These are phyloP conservation scores for Neoboletus magnificus DNA, from an alignment of 768 basidiomycete genomes.

Conservation along the genomic window DNA sequence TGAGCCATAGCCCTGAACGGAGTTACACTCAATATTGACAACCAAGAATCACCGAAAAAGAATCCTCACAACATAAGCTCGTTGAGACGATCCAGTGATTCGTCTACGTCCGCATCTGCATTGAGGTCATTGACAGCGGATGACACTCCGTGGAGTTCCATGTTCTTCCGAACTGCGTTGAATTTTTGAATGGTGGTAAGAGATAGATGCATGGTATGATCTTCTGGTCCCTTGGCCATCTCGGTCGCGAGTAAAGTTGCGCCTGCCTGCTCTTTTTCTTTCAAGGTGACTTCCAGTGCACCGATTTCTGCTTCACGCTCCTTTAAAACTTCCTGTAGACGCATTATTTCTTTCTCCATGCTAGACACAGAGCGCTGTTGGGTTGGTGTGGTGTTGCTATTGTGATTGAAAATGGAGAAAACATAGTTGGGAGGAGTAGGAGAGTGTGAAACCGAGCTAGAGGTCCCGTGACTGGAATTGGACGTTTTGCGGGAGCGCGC, in stretches of 20 bases:
- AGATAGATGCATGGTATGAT: conserved; percentile 47
- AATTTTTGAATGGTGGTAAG: conserved; percentile 74
- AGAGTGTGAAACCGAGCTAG: conserved; percentile 63
- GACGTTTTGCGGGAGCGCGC: conserved; percentile 82
- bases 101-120: conserved; percentile 50
- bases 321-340: conserved; percentile 87
- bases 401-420: conserved; percentile 48
- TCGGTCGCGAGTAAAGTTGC: background rate
- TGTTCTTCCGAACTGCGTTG: conserved; percentile 64
- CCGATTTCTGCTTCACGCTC: conserved; percentile 91
- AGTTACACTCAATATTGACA: conserved; percentile 4
- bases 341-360: conserved; percentile 93
- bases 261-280: conserved; percentile 33
- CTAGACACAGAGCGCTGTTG: conserved; percentile 78
- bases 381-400: conserved; percentile 22
- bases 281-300: conserved; percentile 57
- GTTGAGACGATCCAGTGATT: conserved; percentile 76
- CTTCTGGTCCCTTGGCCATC: conserved; percentile 13
- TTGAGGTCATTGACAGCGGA: conserved; percentile 24
- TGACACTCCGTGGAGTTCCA: conserved; percentile 49
- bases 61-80: conserved; percentile 84
- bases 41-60: conserved; percentile 1
- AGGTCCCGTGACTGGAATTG: conserved; percentile 70
- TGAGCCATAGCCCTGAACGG: conserved; percentile 86
- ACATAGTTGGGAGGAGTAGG: conserved; percentile 57